Conservation (phyloP, 1,284 basidiomycete species). For the Athelia psychrophila region DNA sequence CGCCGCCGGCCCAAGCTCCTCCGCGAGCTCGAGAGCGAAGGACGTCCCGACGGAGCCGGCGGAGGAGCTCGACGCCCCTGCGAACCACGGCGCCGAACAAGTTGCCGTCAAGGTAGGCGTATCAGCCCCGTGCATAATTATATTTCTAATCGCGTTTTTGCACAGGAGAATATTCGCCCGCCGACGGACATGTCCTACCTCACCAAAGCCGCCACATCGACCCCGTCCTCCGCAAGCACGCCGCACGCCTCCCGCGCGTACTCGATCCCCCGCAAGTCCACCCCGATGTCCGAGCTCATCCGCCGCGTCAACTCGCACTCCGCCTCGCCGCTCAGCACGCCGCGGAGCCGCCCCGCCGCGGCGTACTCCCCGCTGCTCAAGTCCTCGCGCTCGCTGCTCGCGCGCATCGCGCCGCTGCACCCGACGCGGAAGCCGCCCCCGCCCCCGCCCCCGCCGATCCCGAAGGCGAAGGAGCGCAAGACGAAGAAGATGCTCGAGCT, state of each 20-base stretch:
- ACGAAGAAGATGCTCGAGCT: constrained; percentile 71
- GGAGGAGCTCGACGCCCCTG: not conserved
- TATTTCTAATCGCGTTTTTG: not conserved
- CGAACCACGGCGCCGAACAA: not conserved
- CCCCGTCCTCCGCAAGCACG: constrained; percentile 17
- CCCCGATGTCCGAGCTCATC: constrained; percentile 73
- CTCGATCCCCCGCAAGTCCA: constrained; percentile 42
- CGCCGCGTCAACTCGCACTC: constrained; percentile 65
- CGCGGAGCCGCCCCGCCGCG: constrained; percentile 18
- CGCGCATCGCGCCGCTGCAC: constrained; percentile 70
- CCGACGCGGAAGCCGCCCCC: constrained; percentile 69
- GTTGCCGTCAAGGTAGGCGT: not conserved
- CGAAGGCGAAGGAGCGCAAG: constrained; percentile 53
- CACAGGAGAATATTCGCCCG: not conserved
- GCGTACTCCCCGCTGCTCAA: constrained; percentile 66
- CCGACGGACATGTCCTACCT: not conserved
- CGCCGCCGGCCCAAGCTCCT: constrained; percentile 3
- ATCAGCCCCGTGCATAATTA: not conserved
- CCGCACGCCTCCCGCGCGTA: constrained; percentile 24
- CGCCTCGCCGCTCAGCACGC: constrained; percentile 42
- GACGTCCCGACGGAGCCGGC: not conserved
- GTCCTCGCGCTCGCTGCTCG: constrained; percentile 56
- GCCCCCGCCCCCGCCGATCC: constrained; percentile 60
- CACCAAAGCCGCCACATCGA: constrained; percentile 5
- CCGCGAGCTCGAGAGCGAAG: constrained; percentile 5